Percentiles rank a stretch among this genome's conserved stretches.
Conservation (phyloP, 352 stramenopile species). For the Globisporangium carolinianum region DNA sequence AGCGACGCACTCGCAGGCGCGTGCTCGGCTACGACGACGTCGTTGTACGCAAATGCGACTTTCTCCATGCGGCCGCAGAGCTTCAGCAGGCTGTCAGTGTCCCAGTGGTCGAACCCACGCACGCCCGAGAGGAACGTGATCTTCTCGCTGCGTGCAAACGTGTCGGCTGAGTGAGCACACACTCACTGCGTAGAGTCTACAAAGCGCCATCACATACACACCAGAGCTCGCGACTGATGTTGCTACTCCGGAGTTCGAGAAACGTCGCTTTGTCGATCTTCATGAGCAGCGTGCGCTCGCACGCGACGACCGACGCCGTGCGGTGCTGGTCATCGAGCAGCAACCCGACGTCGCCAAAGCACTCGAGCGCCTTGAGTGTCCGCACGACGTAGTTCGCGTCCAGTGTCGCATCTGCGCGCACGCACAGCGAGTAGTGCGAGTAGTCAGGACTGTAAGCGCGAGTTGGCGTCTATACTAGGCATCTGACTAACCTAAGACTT, state of each 20-base stretch:
- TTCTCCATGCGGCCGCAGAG: conserved; percentile 60
- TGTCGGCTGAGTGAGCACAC: not conserved
- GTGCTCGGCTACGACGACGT: conserved; percentile 46
- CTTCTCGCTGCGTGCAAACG: conserved; percentile 38
- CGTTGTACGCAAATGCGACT: conserved; percentile 54
- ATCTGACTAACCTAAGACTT: too few relatives aligned
- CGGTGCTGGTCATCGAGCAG: conserved; percentile 47
- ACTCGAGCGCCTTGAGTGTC: conserved; percentile 56
- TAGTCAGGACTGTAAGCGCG: too few relatives aligned
- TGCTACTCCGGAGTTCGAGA: conserved; percentile 46
- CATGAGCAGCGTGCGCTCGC: conserved; percentile 61
- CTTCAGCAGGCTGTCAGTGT: conserved; percentile 46
- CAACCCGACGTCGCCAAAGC: conserved; percentile 64
- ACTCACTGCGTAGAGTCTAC: too few relatives aligned
- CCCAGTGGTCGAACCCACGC: conserved; percentile 50
- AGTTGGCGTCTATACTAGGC: too few relatives aligned
- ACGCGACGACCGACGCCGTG: conserved; percentile 60
- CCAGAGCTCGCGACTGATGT: conserved; percentile 47
- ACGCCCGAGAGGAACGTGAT: conserved; percentile 44
- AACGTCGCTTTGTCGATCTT: conserved; percentile 65
- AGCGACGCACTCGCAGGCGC: conserved; percentile 39
- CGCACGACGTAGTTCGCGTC: conserved; percentile 56
- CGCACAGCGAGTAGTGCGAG: too few relatives aligned
- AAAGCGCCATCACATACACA: conserved; percentile 10
- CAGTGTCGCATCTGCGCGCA: conserved; percentile 11